Evolutionary conservation across 1,284 basidiomycete genomes (phyloP), one percentile per base, ranked within the genome.

Genomic region (Bjerkandera adusta): DNA sequence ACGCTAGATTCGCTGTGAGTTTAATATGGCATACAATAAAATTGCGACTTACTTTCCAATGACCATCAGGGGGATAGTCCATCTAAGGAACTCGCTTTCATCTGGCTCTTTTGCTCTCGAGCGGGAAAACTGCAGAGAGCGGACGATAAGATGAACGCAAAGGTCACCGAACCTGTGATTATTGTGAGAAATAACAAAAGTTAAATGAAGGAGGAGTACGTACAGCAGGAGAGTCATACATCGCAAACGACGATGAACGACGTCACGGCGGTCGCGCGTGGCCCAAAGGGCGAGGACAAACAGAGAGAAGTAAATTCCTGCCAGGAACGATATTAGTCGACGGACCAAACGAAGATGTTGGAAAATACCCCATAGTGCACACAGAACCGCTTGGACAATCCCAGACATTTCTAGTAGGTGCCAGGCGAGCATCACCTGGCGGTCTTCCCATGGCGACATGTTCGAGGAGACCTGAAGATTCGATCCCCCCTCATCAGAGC

Each of bases 61-160:
- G 26, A 52, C 37, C 12, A 30, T 26, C n/a, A 52, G 24, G 8
- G 56, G 52, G n/a, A 56, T 56, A 21, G 35, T n/a, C 56, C 56
- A 58, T 13, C 15, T 45, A 27, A 45, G 46, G 4, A 49, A n/a
- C 35, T 58, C 56, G 22, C 50, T 27, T 3, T 41, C 22, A 11
- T 47, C 15, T 12, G 51, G 43, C 11, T 36, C 32, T 22, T 48
- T 42, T 11, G 51, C 43, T 16, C 56, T 49, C 7, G 55, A 44
- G 2, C 50, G 52, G 12, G 50, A 35, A 34, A 54, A 58, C 20
- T 54, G 40, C 7, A 56, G 49, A 8, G 51, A 54, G 6, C 56
- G 55, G 10, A 47, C 36, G 36, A 56, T 51, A 24, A 58, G 55
- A 40, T 57, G 54, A n/a, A 26, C 40, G 22, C 42, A 41, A 16